Percentiles rank a stretch among this genome's conserved stretches.
These are phyloP conservation scores for Penicillium sp. DNA, from an alignment of 2,329 filamentous ascomycete genomes.

Conservation along the genomic window DNA sequence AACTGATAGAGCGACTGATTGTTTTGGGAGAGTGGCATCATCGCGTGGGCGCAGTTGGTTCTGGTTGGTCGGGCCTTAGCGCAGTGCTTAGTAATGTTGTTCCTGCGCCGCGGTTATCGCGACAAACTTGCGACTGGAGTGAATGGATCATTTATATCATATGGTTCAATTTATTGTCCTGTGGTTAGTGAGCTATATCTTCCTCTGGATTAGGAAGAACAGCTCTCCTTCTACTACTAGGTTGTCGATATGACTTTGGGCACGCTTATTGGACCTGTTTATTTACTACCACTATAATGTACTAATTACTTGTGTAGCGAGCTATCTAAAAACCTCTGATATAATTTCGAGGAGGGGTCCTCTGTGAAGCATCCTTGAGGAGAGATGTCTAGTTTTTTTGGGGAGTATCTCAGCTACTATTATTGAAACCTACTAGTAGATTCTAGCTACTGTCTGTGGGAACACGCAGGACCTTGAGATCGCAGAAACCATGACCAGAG, in stretches of 20 bases:
- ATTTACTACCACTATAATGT: too few species aligned
- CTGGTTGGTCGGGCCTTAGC: conserved; percentile 22
- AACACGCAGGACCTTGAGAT: neutral
- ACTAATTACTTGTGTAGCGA: too few species aligned
- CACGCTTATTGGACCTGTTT: too few species aligned
- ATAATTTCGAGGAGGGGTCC: too few species aligned
- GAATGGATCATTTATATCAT: neutral
- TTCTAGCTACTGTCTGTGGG: neutral
- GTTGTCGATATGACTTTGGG: too few species aligned
- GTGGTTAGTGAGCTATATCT: too few species aligned
- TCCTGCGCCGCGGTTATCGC: neutral
- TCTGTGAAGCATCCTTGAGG: too few species aligned
- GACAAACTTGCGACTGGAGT: neutral
- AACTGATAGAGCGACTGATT: conserved; percentile 16
- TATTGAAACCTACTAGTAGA: neutral
- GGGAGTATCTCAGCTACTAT: neutral
- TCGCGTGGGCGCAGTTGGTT: conserved; percentile 19
- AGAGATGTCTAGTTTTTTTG: too few species aligned
- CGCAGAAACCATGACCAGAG: neutral
- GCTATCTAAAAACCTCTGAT: too few species aligned
- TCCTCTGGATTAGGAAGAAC: too few species aligned
- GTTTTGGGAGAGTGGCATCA: conserved; percentile 28
- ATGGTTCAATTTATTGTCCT: too few species aligned
- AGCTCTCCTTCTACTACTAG: too few species aligned
- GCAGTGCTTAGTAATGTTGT: conserved; percentile 16